Base-by-base conservation (phyloP, 202 grass and related monocot species). In the Digitaria exilis region DNA sequence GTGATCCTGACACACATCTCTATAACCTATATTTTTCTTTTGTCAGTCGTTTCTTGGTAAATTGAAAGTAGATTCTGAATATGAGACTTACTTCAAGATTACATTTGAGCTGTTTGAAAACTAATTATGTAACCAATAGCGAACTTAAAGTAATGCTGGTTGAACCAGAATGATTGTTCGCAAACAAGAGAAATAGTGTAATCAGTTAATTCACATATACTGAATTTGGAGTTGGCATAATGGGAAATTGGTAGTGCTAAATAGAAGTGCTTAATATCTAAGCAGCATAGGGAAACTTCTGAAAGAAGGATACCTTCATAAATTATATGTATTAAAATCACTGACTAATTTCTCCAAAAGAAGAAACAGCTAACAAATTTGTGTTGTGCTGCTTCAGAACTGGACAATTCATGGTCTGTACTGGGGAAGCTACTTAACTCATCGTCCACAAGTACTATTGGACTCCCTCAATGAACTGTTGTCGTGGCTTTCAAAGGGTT, bases 371-470 rank as follows among this genome's bases (percentile, higher is more conserved):
- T 26, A 35, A 86, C 57, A 58, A 24, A 60, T 24, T 71, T 45
- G 17, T 49, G 30, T 9, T 76, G 16, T 92, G 32, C 29, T 88
- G 58, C 80, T 85, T 68, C 83, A 99, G 96, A 99, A 96, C 57
- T 99, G 96, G 96, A 96, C 96, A 31, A 51, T 96, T 78, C 93
- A 99, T 92, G 93, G 96, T 80, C 82, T 99, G 68, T 99, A 94
- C 57, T 96, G 91, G 91, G 91, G 93, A 68, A 98, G 93, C 74
- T 88, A 96, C 83, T 88, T 50, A 21, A 88, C 59, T 74, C 91
- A 96, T 83, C 83, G 8, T 35, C 85, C 91, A 63, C 50, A 61
- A 35, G 84, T 99, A 50, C 84, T 99, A 29, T 88, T 87, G 31
- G 81, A 94, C 61, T 98, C 93, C 16, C 87, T 98, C 28, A 90